A percentile compares a stretch with the other conserved stretches of the same genome.
phyloP scores from a whole-genome alignment of 2,329 filamentous ascomycete species.

The Didymella exigua region DNA sequence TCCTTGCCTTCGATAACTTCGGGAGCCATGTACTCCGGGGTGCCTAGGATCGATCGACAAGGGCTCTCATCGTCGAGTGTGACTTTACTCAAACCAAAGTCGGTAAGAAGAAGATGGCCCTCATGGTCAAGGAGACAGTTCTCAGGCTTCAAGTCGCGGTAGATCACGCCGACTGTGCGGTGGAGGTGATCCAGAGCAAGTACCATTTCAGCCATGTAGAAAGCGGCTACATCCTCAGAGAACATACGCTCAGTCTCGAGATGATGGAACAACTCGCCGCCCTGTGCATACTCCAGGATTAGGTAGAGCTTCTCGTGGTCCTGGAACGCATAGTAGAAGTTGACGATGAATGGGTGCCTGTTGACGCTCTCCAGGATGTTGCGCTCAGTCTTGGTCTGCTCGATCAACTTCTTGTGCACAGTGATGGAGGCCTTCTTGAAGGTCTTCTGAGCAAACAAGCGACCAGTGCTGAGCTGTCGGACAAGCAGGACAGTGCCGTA shows the following conservation, averaged over 20 bases:
- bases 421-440: constrained; percentile 96
- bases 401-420: constrained; percentile 92
- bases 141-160: constrained; percentile 96
- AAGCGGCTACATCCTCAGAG: constrained; percentile 82
- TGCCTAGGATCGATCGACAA: constrained; percentile 91
- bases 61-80: constrained; percentile 72
- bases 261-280: constrained; percentile 96
- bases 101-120: constrained; percentile 90
- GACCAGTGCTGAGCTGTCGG: constrained; percentile 84
- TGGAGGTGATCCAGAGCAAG: constrained; percentile 93
- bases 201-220: constrained; percentile 99
- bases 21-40: constrained; percentile 98
- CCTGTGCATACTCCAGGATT: constrained; percentile 96
- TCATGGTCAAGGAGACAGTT: constrained; percentile 93
- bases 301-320: constrained; percentile 97
- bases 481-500: constrained; percentile 95
- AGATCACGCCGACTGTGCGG: constrained; percentile 88
- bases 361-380: constrained; percentile 95
- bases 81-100: constrained; percentile 97
- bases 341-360: constrained; percentile 95
- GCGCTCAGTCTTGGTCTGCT: constrained; percentile 97
- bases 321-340: constrained; percentile 97
- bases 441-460: constrained; percentile 96
- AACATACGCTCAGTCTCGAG: constrained; percentile 95
- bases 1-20: constrained; percentile 87